Conservation (phyloP, 805 yeast genomes). For the Metschnikowia lochheadii region DNA sequence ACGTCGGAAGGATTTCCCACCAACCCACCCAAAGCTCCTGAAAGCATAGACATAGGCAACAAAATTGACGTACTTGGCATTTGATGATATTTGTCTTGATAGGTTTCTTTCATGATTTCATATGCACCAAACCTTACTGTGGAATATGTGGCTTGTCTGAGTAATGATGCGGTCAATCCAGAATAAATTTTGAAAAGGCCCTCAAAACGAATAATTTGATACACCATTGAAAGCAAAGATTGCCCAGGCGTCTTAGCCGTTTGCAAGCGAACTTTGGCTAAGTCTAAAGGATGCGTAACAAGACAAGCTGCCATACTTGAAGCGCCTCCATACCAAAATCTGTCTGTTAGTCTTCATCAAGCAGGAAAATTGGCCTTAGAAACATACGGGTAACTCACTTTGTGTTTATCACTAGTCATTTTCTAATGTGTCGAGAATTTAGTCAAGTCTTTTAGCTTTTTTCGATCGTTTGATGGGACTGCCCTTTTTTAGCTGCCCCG, state of each 20-base stretch:
- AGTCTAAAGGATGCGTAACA: conserved; percentile 77
- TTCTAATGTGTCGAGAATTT: not conserved
- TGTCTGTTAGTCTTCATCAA: conserved; percentile 12
- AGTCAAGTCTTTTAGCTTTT: not conserved
- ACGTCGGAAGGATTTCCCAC: conserved; percentile 89
- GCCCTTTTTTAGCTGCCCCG: conserved; percentile 1
- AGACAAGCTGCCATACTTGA: conserved; percentile 65
- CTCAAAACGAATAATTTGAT: conserved; percentile 55
- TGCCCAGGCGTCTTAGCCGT: conserved; percentile 69
- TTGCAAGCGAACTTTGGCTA: conserved; percentile 83
- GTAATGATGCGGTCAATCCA: conserved; percentile 75
- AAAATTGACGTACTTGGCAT: conserved; percentile 55
- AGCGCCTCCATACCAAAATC: conserved; percentile 66
- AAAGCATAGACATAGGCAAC: conserved; percentile 76
- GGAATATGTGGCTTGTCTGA: conserved; percentile 86
- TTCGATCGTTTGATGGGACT: not conserved
- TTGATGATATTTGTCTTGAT: conserved; percentile 36
- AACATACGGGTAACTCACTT: conserved; percentile 21
- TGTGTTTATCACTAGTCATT: conserved; percentile 16
- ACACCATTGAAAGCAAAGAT: conserved; percentile 57
- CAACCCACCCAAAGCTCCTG: conserved; percentile 80
- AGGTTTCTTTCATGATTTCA: conserved; percentile 62
- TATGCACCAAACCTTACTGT: conserved; percentile 85
- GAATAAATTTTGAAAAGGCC: conserved; percentile 71
- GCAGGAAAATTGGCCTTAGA: no score